These are phyloP conservation scores for Colletotrichum paranaense DNA, from an alignment of 2,329 filamentous ascomycete species.

Conservation along the genomic window DNA sequence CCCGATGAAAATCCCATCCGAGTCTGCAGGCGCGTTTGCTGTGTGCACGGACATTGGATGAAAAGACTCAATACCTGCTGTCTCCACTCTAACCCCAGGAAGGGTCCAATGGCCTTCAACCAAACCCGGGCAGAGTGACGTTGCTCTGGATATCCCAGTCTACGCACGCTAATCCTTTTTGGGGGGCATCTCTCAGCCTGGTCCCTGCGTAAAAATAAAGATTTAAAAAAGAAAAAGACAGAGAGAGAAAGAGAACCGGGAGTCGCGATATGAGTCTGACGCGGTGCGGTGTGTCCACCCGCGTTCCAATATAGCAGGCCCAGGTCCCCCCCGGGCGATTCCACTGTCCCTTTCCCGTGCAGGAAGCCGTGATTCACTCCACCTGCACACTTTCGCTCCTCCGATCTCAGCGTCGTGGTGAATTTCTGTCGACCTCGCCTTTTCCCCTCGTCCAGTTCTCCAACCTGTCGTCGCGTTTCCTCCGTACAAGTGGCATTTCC, in stretches of 20 bases:
- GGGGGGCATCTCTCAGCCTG: neutral
- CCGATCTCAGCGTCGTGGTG: constrained; percentile 18
- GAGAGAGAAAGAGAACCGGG: neutral
- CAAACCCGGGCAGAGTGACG: constrained; percentile 16
- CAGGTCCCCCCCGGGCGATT: constrained; percentile 24
- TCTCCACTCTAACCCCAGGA: constrained; percentile 3
- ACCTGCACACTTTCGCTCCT: constrained; percentile 30
- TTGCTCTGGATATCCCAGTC: constrained; percentile 29
- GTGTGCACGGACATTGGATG: neutral
- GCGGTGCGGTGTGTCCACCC: constrained; percentile 28
- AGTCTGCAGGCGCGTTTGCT: neutral
- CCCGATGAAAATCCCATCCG: constrained; percentile 33
- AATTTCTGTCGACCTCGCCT: constrained; percentile 10
- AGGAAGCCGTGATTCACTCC: constrained; percentile 34
- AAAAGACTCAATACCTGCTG: neutral
- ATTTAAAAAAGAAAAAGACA: constrained; percentile 7
- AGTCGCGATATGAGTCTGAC: constrained; percentile 33
- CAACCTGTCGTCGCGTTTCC: neutral
- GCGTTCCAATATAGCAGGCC: constrained; percentile 34
- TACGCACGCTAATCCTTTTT: constrained; percentile 14
- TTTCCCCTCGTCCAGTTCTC: neutral
- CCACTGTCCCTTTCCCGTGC: constrained; percentile 33
- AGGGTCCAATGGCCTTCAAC: constrained; percentile 26
- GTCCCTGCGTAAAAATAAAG: neutral
- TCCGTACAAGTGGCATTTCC: neutral